A percentile compares a stretch with the other conserved stretches of the same genome.
Evolutionary conservation across 2,329 filamentous ascomycete genomes (phyloP).

Genomic region (Acrocalymma vagum): DNA sequence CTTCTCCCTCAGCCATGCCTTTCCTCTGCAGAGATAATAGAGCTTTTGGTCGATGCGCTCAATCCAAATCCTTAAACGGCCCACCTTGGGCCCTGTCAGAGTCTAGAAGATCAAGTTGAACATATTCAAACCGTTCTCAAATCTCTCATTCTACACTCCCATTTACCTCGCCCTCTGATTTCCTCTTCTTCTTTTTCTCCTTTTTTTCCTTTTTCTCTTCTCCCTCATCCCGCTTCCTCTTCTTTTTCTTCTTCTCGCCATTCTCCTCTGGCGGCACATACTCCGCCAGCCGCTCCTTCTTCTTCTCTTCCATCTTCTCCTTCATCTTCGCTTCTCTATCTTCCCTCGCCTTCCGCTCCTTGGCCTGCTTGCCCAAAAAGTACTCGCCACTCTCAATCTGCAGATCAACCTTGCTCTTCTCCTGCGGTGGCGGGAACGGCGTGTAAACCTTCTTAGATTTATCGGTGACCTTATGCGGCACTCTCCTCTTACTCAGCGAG

Average conservation of each 20-base stretch:
- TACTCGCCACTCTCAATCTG: slow-evolving; percentile 99
- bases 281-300: slow-evolving; percentile 83
- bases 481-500: slow-evolving; percentile 82
- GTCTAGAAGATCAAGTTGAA: too few relatives aligned
- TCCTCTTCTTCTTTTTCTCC: slow-evolving; percentile 46
- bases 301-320: slow-evolving; percentile 87
- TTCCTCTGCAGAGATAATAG: too few relatives aligned
- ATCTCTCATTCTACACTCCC: slow-evolving; percentile 30
- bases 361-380: slow-evolving; percentile 91
- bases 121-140: too few relatives aligned
- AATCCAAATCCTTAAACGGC: too few relatives aligned
- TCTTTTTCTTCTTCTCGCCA: slow-evolving; percentile 60
- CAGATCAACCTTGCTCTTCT: slow-evolving; percentile 98
- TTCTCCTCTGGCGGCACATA: slow-evolving; percentile 88
- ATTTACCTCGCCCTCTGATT: slow-evolving; percentile 33
- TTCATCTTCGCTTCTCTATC: slow-evolving; percentile 85
- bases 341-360: slow-evolving; percentile 82
- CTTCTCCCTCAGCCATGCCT: too few relatives aligned
- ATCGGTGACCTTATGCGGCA: slow-evolving; percentile 86
- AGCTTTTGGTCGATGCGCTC: too few relatives aligned
- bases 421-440: slow-evolving; percentile 93
- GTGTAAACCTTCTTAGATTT: slow-evolving; percentile 96
- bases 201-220: slow-evolving; percentile 61
- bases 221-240: slow-evolving; percentile 53
- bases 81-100: too few relatives aligned